Evolutionary conservation across 306 rosid species (phyloP).

Genomic region (Cucumis melo): DNA sequence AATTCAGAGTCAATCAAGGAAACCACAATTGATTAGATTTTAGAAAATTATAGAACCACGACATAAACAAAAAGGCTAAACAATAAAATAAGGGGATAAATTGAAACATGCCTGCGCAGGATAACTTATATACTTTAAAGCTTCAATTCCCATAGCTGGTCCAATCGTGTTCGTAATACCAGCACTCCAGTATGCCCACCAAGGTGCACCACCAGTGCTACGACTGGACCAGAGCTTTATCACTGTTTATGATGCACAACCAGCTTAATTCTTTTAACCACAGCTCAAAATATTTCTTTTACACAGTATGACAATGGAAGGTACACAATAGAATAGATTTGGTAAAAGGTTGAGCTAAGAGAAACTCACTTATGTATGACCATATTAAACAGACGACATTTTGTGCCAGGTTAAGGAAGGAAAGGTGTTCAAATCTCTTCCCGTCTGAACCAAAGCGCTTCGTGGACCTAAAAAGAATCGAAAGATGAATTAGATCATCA

Average conservation of each 20-base stretch:
- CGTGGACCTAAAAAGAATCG: conserved; percentile 52
- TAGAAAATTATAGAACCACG: neutral
- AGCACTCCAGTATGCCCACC: conserved; percentile 92
- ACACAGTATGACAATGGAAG: neutral
- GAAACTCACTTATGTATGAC: conserved; percentile 75
- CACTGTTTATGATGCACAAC: conserved; percentile 38
- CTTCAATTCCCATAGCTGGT: conserved; percentile 99
- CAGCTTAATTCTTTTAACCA: neutral
- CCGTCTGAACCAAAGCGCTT: conserved; percentile 73
- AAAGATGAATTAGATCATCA: neutral
- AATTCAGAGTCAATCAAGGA: neutral
- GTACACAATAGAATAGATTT: neutral
- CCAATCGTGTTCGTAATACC: conserved; percentile 97
- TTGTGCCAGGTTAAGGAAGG: conserved; percentile 85
- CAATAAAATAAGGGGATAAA: neutral
- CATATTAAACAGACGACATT: conserved; percentile 85
- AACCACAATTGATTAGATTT: neutral
- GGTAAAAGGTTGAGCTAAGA: neutral
- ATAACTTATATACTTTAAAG: conserved; percentile 87
- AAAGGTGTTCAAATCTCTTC: conserved; percentile 74
- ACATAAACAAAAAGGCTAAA: neutral
- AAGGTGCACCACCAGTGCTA: conserved; percentile 64
- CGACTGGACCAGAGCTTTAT: conserved; percentile 62
- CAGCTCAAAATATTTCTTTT: neutral
- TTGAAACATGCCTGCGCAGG: conserved; percentile 73